phyloP scores from a whole-genome alignment of 805 yeast species.

The Wickerhamiella siamensis region DNA sequence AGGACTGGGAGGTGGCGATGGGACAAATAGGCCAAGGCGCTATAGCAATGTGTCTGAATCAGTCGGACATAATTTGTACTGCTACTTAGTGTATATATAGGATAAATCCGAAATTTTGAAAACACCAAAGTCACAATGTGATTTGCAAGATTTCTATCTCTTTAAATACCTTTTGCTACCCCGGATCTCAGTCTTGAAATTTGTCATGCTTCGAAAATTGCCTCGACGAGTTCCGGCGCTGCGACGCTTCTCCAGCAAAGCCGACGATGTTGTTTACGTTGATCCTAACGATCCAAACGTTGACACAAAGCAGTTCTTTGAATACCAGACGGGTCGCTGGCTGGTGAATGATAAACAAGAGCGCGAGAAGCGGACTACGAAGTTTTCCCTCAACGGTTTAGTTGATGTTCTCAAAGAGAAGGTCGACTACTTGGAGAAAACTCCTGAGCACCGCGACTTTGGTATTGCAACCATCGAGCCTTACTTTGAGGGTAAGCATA shows the following conservation, averaged over 20 bases:
- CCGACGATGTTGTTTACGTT: slow-evolving; percentile 11
- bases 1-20: no score
- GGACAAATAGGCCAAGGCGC: neutral
- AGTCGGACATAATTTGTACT: no score
- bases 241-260: slow-evolving; percentile 3
- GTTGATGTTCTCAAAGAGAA: slow-evolving; percentile 26
- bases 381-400: slow-evolving; percentile 69
- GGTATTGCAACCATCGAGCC: slow-evolving; percentile 60
- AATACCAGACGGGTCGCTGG: slow-evolving; percentile 95
- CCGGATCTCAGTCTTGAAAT: no score
- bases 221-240: slow-evolving; percentile 22
- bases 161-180: no score
- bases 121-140: no score
- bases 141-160: no score
- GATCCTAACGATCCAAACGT: slow-evolving; percentile 14
- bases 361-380: slow-evolving; percentile 62
- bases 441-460: slow-evolving; percentile 33
- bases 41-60: no score
- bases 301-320: slow-evolving; percentile 40
- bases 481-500: slow-evolving; percentile 88
- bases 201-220: neutral
- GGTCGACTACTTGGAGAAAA: slow-evolving; percentile 20
- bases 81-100: no score
- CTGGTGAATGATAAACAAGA: slow-evolving; percentile 61
- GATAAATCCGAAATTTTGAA: no score